These are phyloP conservation scores for Colletotrichum endophyticum DNA, from an alignment of 2,329 filamentous ascomycete species.

Conservation along the genomic window DNA sequence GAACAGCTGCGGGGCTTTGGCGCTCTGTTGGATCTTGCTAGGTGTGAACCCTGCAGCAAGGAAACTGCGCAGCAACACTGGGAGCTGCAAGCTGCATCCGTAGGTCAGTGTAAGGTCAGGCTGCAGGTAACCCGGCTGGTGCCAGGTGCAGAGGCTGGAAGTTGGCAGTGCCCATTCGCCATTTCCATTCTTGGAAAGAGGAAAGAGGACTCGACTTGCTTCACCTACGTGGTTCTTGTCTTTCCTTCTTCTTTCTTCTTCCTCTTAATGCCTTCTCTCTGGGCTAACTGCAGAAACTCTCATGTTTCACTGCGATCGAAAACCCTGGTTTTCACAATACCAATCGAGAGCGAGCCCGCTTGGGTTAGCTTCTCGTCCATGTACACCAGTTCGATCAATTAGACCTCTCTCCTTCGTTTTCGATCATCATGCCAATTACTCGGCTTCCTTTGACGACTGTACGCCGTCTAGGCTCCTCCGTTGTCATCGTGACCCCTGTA, in stretches of 20 bases:
- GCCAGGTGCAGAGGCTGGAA: not conserved
- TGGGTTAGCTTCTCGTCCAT: not conserved
- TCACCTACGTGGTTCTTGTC: not conserved
- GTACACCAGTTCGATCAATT: not conserved
- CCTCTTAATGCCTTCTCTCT: not conserved
- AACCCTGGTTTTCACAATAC: not conserved
- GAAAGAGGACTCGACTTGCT: not conserved
- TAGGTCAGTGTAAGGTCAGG: not conserved
- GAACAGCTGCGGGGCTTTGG: constrained; percentile 1
- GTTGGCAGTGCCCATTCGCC: not conserved
- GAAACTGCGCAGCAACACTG: not conserved
- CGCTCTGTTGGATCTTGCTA: not conserved
- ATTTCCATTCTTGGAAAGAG: not conserved
- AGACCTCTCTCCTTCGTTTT: not conserved
- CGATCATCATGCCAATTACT: constrained; percentile 51
- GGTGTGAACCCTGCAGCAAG: constrained; percentile 1
- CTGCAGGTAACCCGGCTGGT: not conserved
- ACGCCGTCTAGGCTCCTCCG: constrained; percentile 64
- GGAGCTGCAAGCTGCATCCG: not conserved
- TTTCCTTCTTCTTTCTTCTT: not conserved
- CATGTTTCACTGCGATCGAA: not conserved
- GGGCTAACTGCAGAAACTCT: not conserved
- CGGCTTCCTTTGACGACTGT: constrained; percentile 53
- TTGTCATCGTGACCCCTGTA: constrained; percentile 63
- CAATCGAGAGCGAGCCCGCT: not conserved